Evolutionary conservation across 2,329 filamentous ascomycete species (phyloP).

Genomic region (Trichophyton rubrum): DNA sequence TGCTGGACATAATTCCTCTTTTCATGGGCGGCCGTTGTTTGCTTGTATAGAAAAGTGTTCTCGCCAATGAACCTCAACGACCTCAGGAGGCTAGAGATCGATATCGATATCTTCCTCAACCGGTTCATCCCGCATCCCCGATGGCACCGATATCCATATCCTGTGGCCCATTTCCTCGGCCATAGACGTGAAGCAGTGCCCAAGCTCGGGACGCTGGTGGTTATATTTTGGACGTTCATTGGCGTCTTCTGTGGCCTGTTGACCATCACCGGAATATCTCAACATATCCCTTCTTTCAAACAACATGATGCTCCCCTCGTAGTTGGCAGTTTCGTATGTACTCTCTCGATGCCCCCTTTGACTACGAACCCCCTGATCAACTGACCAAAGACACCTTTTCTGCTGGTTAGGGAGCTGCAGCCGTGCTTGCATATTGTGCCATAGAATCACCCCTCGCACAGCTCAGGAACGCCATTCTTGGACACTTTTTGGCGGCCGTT

Average conservation of each 20-base stretch:
- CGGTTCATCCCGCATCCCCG: conserved; percentile 54
- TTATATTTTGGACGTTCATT: conserved; percentile 51
- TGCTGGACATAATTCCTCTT: background rate
- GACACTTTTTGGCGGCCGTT: conserved; percentile 52
- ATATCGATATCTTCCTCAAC: conserved; percentile 68
- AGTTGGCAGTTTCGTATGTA: conserved; percentile 57
- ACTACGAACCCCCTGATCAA: background rate
- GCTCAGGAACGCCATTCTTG: conserved; percentile 55
- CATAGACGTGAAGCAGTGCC: conserved; percentile 36
- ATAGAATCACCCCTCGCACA: conserved; percentile 62
- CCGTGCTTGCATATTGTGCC: conserved; percentile 61
- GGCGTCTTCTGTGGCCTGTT: conserved; percentile 52
- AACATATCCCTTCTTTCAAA: conserved; percentile 43
- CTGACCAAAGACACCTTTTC: background rate
- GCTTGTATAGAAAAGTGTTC: background rate
- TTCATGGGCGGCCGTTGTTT: background rate
- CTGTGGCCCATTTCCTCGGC: conserved; percentile 57
- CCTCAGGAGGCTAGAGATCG: conserved; percentile 39
- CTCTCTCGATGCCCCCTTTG: background rate
- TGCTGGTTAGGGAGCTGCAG: conserved; percentile 50
- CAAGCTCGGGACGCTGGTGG: conserved; percentile 45
- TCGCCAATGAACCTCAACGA: conserved; percentile 1
- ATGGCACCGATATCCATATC: conserved; percentile 50
- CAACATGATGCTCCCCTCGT: conserved; percentile 45
- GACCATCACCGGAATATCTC: conserved; percentile 46